Evolutionary conservation across 345 rosid species (phyloP).

Genomic region (Barbarea vulgaris): DNA sequence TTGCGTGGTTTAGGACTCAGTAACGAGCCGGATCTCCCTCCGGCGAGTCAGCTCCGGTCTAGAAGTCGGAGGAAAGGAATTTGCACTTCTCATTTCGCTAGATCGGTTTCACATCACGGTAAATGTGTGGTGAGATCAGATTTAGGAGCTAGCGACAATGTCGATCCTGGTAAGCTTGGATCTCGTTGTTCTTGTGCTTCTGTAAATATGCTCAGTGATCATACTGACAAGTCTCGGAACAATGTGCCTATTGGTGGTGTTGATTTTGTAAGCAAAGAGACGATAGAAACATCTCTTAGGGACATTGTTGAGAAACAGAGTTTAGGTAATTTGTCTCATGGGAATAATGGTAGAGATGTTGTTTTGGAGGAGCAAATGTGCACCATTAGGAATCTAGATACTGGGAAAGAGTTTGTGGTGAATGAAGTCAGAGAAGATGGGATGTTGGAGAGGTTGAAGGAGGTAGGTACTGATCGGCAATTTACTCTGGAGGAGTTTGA

Average conservation of each 20-base stretch:
- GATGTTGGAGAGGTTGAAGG: conserved; percentile 74
- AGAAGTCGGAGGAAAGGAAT: conserved; percentile 35
- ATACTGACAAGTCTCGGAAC: conserved; percentile 29
- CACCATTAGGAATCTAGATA: conserved; percentile 79
- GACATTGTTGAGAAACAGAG: conserved; percentile 38
- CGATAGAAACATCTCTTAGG: conserved; percentile 37
- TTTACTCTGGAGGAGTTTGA: conserved; percentile 94
- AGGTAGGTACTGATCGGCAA: conserved; percentile 84
- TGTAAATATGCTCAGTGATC: conserved; percentile 35
- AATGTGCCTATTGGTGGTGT: conserved; percentile 30
- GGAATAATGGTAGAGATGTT: conserved; percentile 41
- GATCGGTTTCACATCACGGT: conserved; percentile 44
- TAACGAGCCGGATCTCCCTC: conserved; percentile 55
- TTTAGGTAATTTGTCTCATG: conserved; percentile 3
- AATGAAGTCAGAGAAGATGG: conserved; percentile 87
- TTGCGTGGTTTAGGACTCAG: conserved; percentile 71
- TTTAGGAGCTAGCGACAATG: conserved; percentile 36
- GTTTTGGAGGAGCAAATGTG: conserved; percentile 51
- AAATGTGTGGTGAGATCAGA: conserved; percentile 53
- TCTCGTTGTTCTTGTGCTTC: conserved; percentile 46
- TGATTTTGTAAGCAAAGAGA: conserved; percentile 42
- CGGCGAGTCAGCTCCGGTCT: conserved; percentile 42
- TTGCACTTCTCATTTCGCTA: conserved; percentile 40
- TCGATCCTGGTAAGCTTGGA: conserved; percentile 37
- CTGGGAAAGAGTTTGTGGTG: conserved; percentile 84